Base-by-base conservation (phyloP, 2,329 filamentous ascomycete genomes). In the Chaetomiaceae sp. region DNA sequence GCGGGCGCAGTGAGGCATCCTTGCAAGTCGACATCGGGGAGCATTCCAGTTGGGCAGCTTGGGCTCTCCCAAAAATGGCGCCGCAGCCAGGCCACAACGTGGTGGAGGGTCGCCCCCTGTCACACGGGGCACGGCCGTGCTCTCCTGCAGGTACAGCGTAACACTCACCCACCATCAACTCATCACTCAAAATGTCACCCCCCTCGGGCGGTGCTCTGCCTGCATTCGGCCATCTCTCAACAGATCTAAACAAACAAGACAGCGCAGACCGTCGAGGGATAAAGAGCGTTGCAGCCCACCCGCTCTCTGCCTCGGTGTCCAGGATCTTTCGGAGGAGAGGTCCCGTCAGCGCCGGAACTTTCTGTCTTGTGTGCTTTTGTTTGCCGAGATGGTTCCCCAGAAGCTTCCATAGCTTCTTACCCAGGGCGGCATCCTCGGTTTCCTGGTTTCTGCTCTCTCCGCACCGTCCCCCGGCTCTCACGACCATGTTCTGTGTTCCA, bases 31-130 rank as follows among this genome's bases (percentile, higher is more conserved):
- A 40, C 46, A 21, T 55, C 60, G 55, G 57, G 53, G 58, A 48
- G 46, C 44, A 48, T 58, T 62, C 57, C 58, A 56, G 58, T 62
- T 60, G 58, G 57, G 41, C 47, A n/a, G n/a, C n/a, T n/a, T n/a
- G n/a, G 25, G 25, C 10, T 50, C 13, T 40, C 25, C 42, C 34
- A 19, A 53, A 56, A 50, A 55, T 46, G 51, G 48, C 51, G 49
- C 48, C 48, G 38, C 27, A 21, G 21, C 35, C 23, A 45, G 45
- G 42, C 38, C 40, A 33, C 21, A 43, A 50, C 42, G 51, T 51
- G 49, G 37, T 45, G 42, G 47, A 30, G 30, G 31, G 33, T 6
- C 30, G 16, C 27, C 45, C 55, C 48, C 38, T 57, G 51, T 43
- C 41, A 25, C n/a, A 43, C n/a, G n/a, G n/a, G n/a, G n/a, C n/a